These are phyloP conservation scores for Drosera capensis DNA, from an alignment of 148 eudicot genomes.

Conservation along the genomic window DNA sequence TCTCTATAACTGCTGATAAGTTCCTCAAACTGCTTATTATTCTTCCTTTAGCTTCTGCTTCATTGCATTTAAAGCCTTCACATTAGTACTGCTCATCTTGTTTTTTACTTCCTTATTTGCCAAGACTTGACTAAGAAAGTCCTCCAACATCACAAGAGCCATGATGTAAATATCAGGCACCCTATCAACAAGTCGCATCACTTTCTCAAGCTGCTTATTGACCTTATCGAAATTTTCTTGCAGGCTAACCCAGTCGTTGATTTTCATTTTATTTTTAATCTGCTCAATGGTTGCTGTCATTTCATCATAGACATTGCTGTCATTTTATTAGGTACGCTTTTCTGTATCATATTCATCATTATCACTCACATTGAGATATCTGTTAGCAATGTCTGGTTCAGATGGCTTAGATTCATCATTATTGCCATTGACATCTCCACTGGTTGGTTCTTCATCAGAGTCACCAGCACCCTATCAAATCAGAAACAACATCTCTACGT, in stretches of 20 bases:
- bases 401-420: conserved; percentile 7
- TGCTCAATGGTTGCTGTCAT: conserved; percentile 77
- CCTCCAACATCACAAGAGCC: conserved; percentile 81
- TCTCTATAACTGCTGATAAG: conserved; percentile 54
- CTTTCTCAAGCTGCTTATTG: conserved; percentile 79
- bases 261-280: conserved; percentile 82
- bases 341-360: conserved; percentile 48
- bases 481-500: neutral
- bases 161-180: conserved; percentile 58
- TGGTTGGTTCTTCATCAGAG: conserved; percentile 38
- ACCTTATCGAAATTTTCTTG: conserved; percentile 80
- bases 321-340: conserved; percentile 46
- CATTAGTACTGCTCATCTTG: conserved; percentile 82
- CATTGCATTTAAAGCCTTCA: conserved; percentile 78
- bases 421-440: conserved; percentile 17
- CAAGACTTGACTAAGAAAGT: conserved; percentile 49
- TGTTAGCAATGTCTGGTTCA: conserved; percentile 12
- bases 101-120: conserved; percentile 80
- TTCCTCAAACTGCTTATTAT: conserved; percentile 71
- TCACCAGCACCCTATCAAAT: conserved; percentile 49
- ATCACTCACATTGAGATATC: conserved; percentile 34
- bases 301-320: conserved; percentile 69
- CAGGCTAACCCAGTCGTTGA: conserved; percentile 84
- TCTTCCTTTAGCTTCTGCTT: conserved; percentile 83
- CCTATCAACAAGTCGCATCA: conserved; percentile 46